phyloP scores from a whole-genome alignment of 1,139 yeast genomes.

The Groenewaldozyma auringiensis region DNA sequence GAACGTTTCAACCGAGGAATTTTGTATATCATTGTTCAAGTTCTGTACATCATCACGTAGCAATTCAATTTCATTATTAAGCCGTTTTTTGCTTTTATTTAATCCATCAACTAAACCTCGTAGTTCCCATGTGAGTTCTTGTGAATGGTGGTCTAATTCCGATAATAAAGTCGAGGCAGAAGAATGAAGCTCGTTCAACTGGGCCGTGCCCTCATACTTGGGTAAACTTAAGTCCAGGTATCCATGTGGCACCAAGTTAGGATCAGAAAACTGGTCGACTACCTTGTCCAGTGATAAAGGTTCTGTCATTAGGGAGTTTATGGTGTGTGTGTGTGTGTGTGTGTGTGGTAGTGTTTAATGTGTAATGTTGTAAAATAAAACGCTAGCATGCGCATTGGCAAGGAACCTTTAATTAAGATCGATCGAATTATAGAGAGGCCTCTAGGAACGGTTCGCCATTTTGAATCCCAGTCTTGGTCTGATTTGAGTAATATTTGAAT shows the following conservation, averaged over 20 bases:
- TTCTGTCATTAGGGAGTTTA: conserved; percentile 5
- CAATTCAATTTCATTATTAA: conserved; percentile 31
- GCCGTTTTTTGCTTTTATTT: conserved; percentile 25
- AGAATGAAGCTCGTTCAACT: conserved; percentile 27
- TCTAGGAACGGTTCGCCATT: too few relatives aligned
- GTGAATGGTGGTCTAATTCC: conserved; percentile 28
- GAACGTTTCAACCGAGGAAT: conserved; percentile 16
- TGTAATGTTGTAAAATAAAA: too few relatives aligned
- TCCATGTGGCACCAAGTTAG: conserved; percentile 28
- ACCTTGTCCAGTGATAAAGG: conserved; percentile 16
- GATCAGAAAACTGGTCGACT: conserved; percentile 23
- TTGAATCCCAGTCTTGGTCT: too few relatives aligned
- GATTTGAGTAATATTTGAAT: too few relatives aligned
- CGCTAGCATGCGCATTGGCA: too few relatives aligned
- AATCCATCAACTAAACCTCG: conserved; percentile 25
- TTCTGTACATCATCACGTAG: conserved; percentile 27
- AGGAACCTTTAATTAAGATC: too few relatives aligned
- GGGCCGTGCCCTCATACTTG: conserved; percentile 14
- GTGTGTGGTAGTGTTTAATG: too few relatives aligned
- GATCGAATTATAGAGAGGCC: too few relatives aligned
- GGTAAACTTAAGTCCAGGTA: conserved; percentile 24
- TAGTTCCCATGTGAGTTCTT: conserved; percentile 28
- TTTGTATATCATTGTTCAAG: conserved; percentile 22
- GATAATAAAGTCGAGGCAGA: conserved; percentile 29
- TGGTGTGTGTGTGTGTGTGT: too few relatives aligned